Percentiles rank a stretch among this genome's conserved stretches.
phyloP scores from a whole-genome alignment of 2,329 filamentous ascomycete species.

The Cercospora nicotianae region DNA sequence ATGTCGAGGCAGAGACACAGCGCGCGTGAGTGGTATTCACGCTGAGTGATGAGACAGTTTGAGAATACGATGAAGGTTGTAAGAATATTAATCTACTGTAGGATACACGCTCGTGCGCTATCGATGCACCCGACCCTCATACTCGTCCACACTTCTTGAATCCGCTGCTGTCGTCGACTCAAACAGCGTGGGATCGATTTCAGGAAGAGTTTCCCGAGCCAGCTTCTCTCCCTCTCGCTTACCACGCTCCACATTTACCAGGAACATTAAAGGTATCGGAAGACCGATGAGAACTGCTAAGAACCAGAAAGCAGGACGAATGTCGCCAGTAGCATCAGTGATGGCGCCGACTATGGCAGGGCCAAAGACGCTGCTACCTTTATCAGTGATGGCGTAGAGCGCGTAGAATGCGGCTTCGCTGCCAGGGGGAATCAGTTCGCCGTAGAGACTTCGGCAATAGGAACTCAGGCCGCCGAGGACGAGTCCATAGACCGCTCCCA shows the following conservation, averaged over 20 bases:
- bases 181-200: not conserved
- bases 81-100: not conserved
- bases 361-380: conserved; percentile 90
- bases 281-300: conserved; percentile 79
- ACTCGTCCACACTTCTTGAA: conserved; percentile 5
- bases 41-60: not conserved
- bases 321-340: conserved; percentile 65
- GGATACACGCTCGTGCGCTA: not conserved
- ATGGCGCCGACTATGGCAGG: conserved; percentile 92
- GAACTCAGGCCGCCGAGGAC: conserved; percentile 89
- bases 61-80: not conserved
- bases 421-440: conserved; percentile 89
- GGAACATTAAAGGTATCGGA: conserved; percentile 79
- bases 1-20: too few relatives aligned
- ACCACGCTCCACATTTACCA: conserved; percentile 73
- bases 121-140: conserved; percentile 11
- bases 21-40: not conserved
- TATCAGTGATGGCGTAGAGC: conserved; percentile 95
- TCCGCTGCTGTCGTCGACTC: conserved; percentile 1
- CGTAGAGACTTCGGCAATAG: conserved; percentile 89
- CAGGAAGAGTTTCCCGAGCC: conserved; percentile 36
- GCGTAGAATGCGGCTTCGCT: conserved; percentile 96
- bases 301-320: conserved; percentile 78
- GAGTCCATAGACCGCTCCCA: conserved; percentile 88
- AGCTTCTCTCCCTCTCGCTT: conserved; percentile 45